Base-by-base conservation (phyloP, 768 basidiomycete species). In the Termitomyces sp. region DNA sequence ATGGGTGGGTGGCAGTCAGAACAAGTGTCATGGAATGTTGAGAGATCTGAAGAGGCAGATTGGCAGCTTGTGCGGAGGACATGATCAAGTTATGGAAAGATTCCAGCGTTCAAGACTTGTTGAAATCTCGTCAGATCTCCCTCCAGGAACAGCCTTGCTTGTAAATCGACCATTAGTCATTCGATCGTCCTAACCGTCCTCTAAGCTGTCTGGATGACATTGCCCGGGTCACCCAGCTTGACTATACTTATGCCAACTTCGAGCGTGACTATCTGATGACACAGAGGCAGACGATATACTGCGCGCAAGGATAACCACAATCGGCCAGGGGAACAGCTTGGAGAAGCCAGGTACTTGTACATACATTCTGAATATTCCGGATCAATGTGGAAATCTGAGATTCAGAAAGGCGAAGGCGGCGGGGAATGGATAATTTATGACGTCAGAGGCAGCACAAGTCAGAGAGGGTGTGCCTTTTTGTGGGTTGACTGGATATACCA, bases 341-440 rank as follows among this genome's bases (percentile, higher is more conserved):
- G 84, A 87, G 68, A 60, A 64, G 46, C 69, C 71, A 20, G 70
- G 80, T 71, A 57, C 38, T 67, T 69, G 57, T 49, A 17, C 1
- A 17, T 49, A 25, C 25, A 3, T 14, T 25, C 58, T 34, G 29
- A n/a, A 46, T 45, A 20, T 25, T 15, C 11, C 32, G 55, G 54
- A 11, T 12, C 7, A 20, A 54, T 34, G 47, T 61, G 37, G 29
- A 20, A 25, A 9, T 34, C 46, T 32, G 20, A 40, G 43, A n/a
- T 48, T 55, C 52, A 40, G 72, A 62, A 4, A 52, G 63, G 63
- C 31, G 73, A 76, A 36, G 71, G 67, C 17, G 75, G 79, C 0
- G 79, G 77, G 53, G 70, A 81, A 20, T 89, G 87, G 86, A 76
- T 81, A 7, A 82, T 89, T 45, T 88, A 87, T 67, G 88, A 90